Base-by-base conservation (phyloP, 495 filamentous ascomycete species). In the Aspergillus ostianus region DNA sequence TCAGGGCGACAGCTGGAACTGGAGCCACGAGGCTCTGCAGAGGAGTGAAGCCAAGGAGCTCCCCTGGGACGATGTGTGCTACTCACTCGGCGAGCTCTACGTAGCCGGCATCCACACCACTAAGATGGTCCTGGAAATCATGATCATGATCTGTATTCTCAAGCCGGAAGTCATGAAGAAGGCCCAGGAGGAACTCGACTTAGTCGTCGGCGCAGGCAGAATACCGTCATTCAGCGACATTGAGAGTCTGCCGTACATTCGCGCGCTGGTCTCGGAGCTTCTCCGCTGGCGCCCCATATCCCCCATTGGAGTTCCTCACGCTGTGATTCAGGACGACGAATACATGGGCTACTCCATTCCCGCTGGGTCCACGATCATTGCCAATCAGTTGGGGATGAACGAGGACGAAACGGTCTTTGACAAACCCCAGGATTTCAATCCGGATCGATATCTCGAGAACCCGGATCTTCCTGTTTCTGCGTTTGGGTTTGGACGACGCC, bases 301-400 rank as follows among this genome's bases (percentile, higher is more conserved):
- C 3, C 67, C 80, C 1, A 65, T 70, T 6, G 72, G 66, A 6
- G 71, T 87, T 30, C 83, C 84, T 0, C 85, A 88, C 63, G 72
- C 75, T 2, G 71, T 74, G 6, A 65, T 72, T 7, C 60, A 77
- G 13, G 83, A 85, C 53, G 81, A 86, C 48, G 74, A 77, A 46
- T 82, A 82, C 57, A 62, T 72, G 27, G 80, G 78, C 32, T 78
- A 76, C 60, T 64, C 68, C 15, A 81, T 82, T 41, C 80, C 80
- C 18, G 73, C 74, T 48, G 67, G 70, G 36, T 63, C 79, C 5
- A 68, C 61, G 15, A 65, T 81, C 9, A 58, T 79, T 51, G 66
- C 68, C 30, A 78, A 79, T 55, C 70, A 70, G n/a, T 79, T 74
- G 74, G 56, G 61, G 12, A 76, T 81, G 55, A 67, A 77, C 59